phyloP scores from a whole-genome alignment of 331 rosid genomes.

The Dryas integrifolia region DNA sequence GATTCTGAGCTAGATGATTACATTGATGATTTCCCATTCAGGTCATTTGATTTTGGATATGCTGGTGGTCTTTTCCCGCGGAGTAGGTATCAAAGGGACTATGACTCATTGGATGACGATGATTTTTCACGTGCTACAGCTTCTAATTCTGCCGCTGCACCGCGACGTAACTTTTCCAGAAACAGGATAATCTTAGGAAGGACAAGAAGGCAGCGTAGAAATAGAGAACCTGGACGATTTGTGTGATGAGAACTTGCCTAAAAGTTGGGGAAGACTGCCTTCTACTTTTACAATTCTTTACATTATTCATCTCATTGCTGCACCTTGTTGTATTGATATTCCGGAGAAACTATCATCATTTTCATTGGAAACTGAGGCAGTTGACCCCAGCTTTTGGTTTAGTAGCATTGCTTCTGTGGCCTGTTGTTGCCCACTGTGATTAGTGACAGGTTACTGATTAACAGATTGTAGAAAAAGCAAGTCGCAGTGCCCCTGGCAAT shows the following conservation, averaged over 20 bases:
- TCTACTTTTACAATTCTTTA: conserved; percentile 23
- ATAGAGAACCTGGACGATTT: conserved; percentile 39
- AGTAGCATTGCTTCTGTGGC: conserved; percentile 20
- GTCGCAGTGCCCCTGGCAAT: background rate
- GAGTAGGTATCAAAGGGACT: conserved; percentile 43
- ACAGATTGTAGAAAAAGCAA: conserved; percentile 19
- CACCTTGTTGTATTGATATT: conserved; percentile 22
- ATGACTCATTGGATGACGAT: conserved; percentile 32
- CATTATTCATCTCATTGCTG: background rate
- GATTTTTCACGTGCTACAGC: conserved; percentile 41
- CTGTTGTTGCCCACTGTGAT: conserved; percentile 24
- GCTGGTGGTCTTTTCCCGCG: conserved; percentile 44
- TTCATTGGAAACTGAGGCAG: conserved; percentile 33
- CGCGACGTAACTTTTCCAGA: conserved; percentile 60
- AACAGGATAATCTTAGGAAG: conserved; percentile 44
- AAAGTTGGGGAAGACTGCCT: conserved; percentile 32
- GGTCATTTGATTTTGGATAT: conserved; percentile 52
- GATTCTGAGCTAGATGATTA: conserved; percentile 64
- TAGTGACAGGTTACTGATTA: conserved; percentile 14
- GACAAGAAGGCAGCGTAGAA: conserved; percentile 58
- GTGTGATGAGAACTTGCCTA: conserved; percentile 8
- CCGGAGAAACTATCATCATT: conserved; percentile 24
- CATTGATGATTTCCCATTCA: conserved; percentile 49
- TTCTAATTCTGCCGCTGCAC: conserved; percentile 41
- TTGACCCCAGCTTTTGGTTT: conserved; percentile 16